A percentile compares a stretch with the other conserved stretches of the same genome.
phyloP scores from a whole-genome alignment of 345 rosid species.

The Hibiscus mutabilis region DNA sequence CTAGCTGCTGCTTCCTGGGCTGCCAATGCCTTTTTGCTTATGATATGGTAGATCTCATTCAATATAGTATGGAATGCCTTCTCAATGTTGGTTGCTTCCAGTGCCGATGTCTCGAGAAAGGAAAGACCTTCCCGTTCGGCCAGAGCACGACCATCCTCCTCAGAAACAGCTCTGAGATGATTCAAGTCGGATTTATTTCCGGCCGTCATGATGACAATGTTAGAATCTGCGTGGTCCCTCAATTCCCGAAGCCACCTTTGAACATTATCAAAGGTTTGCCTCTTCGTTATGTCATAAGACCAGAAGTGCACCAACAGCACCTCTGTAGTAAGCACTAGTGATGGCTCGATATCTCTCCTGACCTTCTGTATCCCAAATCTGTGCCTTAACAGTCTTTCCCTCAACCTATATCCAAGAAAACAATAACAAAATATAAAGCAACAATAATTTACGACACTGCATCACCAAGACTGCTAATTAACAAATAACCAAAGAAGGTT shows the following conservation, averaged over 20 bases:
- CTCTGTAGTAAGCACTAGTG: constrained; percentile 69
- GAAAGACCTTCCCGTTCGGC: background rate
- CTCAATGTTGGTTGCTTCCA: background rate
- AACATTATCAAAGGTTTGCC: constrained; percentile 65
- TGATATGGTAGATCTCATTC: background rate
- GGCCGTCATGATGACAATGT: constrained; percentile 76
- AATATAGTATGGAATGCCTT: background rate
- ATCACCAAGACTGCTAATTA: background rate
- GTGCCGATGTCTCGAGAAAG: background rate
- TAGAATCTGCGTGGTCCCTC: constrained; percentile 68
- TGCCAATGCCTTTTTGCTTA: background rate
- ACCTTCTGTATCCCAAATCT: constrained; percentile 84
- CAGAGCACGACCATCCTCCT: background rate
- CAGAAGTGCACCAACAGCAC: constrained; percentile 73
- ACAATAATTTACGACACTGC: background rate
- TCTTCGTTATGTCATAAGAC: constrained; percentile 77
- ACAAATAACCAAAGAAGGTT: background rate
- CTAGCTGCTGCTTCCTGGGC: background rate
- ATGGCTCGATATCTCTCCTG: constrained; percentile 71
- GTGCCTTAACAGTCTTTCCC: constrained; percentile 75
- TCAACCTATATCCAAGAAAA: constrained; percentile 39
- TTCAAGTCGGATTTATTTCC: constrained; percentile 70
- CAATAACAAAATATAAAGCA: background rate
- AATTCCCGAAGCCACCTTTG: constrained; percentile 69
- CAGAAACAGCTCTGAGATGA: constrained; percentile 49